Conservation (phyloP, 805 yeast genomes). For the Candida jianshihensis region DNA sequence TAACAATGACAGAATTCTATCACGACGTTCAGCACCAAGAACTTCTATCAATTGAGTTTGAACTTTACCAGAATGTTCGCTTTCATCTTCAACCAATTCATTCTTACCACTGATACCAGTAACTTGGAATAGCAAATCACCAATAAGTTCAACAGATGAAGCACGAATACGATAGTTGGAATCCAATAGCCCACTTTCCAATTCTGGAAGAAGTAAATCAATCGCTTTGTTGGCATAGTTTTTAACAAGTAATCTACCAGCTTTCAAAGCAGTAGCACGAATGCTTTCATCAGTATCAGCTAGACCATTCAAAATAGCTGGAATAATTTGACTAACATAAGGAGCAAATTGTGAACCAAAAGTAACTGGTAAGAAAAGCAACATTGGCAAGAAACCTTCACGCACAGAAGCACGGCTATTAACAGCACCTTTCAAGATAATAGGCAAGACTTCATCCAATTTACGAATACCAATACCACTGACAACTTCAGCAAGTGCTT, state of each 20-base stretch:
- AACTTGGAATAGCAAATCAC: conserved; percentile 89
- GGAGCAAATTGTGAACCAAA: conserved; percentile 91
- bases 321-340: conserved; percentile 75
- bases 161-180: conserved; percentile 79
- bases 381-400: conserved; percentile 87
- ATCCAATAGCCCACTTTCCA: conserved; percentile 84
- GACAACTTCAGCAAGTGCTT: conserved; percentile 89
- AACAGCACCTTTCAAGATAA: conserved; percentile 64
- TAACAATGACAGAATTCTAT: conserved; percentile 74
- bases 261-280: conserved; percentile 82
- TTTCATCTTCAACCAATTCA: conserved; percentile 54
- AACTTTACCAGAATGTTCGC: conserved; percentile 42
- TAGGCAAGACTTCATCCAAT: conserved; percentile 83
- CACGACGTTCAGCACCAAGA: conserved; percentile 85
- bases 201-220: conserved; percentile 87
- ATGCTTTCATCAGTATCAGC: conserved; percentile 86
- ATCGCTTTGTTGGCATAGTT: conserved; percentile 91
- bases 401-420: conserved; percentile 65
- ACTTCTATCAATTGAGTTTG: conserved; percentile 62
- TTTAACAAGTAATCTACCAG: conserved; percentile 86
- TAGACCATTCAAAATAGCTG: conserved; percentile 85
- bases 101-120: conserved; percentile 81
- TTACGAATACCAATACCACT: conserved; percentile 85
- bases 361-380: conserved; percentile 87
- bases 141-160: conserved; percentile 91